Percentiles rank a stretch among this genome's conserved stretches.
phyloP scores from a whole-genome alignment of 2,329 filamentous ascomycete species.

The Herpotrichia juniperi region DNA sequence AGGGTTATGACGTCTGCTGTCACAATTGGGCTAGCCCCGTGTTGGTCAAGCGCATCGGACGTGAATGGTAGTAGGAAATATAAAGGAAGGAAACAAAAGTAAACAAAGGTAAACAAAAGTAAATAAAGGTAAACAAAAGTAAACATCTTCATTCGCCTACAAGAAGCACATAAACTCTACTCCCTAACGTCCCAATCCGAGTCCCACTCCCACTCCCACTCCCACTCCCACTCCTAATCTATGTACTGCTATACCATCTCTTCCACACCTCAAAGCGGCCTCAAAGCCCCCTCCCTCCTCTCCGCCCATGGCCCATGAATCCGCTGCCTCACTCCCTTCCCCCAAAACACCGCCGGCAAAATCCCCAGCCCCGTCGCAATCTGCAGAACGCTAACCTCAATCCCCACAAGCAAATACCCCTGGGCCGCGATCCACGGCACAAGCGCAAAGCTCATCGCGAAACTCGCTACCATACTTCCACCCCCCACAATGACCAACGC shows the following conservation, averaged over 20 bases:
- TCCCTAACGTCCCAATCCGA: no score
- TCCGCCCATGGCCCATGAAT: constrained; percentile 35
- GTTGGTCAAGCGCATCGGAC: no score
- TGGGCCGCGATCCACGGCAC: constrained; percentile 31
- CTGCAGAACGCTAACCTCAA: constrained; percentile 46
- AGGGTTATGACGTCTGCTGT: no score
- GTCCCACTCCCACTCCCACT: no score
- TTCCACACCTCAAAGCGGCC: constrained; percentile 17
- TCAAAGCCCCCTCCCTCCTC: constrained; percentile 32
- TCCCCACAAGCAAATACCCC: constrained; percentile 33
- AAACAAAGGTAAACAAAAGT: no score
- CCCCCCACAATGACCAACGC: constrained; percentile 32
- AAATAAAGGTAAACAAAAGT: no score
- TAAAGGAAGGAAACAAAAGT: no score
- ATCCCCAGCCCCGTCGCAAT: constrained; percentile 31
- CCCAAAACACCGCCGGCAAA: constrained; percentile 38
- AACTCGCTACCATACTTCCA: constrained; percentile 28
- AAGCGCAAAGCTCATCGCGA: constrained; percentile 28
- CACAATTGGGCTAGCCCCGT: no score
- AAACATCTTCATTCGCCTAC: no score
- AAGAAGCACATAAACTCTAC: no score
- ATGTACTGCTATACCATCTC: neutral
- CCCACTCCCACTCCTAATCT: no score
- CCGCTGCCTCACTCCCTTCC: constrained; percentile 31
- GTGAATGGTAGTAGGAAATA: no score